Base-by-base conservation (phyloP, 352 stramenopile species). In the Pythium dissotocum region DNA sequence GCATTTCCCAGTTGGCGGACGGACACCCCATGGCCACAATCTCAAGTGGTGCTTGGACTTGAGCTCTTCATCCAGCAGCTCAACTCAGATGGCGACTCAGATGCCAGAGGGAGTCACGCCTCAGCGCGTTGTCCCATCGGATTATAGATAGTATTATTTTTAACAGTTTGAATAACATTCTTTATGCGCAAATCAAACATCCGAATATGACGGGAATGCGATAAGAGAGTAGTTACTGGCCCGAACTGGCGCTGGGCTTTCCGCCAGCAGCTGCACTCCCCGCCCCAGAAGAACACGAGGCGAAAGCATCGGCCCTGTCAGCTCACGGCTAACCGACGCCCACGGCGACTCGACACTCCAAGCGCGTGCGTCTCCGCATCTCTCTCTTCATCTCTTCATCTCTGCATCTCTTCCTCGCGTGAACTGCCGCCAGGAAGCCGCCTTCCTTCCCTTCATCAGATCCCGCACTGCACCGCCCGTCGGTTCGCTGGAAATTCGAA, bases 401-500 rank as follows among this genome's bases (percentile, higher is more conserved):
- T 36, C 33, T 36, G 4, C 33, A 36, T 36, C 33, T 36, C 33
- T 36, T 36, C 33, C 33, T 36, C 33, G 8, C 33, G 33, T 36
- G 4, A 4, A 36, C 8, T 8, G 33, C 33, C 33, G n/a, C n/a
- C n/a, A n/a, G n/a, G n/a, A n/a, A n/a, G n/a, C n/a, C n/a, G n/a
- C n/a, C n/a, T n/a, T n/a, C n/a, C n/a, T n/a, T n/a, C n/a, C n/a
- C n/a, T n/a, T n/a, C n/a, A n/a, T n/a, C n/a, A 6, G 40, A 48
- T 48, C 40, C 40, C 40, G 33, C 33, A 36, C 8, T 36, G 33
- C 33, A 8, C n/a, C n/a, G 33, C 33, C 40, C 40, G 40, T 48
- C 40, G 40, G 40, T 48, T 48, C 40, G 40, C 40, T 48, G 40
- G 40, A 48, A 48, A 21, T 48, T 48, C 40, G 40, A 48, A 48